phyloP scores from a whole-genome alignment of 768 basidiomycete species.

The Phylloporus scabripes region DNA sequence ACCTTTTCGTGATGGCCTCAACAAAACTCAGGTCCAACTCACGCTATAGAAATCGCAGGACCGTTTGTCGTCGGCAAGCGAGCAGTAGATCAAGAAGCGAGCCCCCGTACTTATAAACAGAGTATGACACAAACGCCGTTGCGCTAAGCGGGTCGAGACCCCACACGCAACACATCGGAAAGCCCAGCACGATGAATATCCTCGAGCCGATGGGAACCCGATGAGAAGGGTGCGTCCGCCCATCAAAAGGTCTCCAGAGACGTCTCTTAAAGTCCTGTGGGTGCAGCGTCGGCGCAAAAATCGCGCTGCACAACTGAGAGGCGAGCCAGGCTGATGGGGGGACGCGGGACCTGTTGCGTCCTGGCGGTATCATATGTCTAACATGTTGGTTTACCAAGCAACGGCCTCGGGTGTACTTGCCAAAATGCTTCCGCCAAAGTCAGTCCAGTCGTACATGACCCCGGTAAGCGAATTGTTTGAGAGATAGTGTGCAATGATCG shows the following conservation, averaged over 20 bases:
- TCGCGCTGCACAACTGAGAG: conserved; percentile 21
- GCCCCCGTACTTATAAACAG: conserved; percentile 13
- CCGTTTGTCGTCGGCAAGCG: conserved; percentile 13
- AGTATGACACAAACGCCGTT: conserved; percentile 14
- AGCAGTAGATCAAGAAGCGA: conserved; percentile 16
- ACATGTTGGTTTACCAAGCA: neutral
- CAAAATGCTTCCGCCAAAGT: conserved; percentile 31
- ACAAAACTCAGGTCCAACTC: neutral
- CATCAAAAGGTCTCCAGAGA: conserved; percentile 33
- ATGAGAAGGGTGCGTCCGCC: conserved; percentile 40
- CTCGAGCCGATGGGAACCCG: conserved; percentile 25
- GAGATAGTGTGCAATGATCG: neutral
- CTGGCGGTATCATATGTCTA: conserved; percentile 3
- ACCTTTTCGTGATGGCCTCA: conserved; percentile 5
- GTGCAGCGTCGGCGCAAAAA: conserved; percentile 30
- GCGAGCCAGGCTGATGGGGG: conserved; percentile 15
- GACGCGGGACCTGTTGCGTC: conserved; percentile 10
- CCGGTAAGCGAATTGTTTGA: conserved; percentile 28
- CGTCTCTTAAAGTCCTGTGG: conserved; percentile 34
- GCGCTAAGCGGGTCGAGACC: conserved; percentile 9
- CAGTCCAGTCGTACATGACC: conserved; percentile 29
- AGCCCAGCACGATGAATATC: conserved; percentile 12
- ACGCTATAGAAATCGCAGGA: conserved; percentile 24
- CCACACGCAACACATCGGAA: conserved; percentile 23
- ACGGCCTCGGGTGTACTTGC: conserved; percentile 22